Evolutionary conservation across 495 filamentous ascomycete species (phyloP).

Genomic region (Sordaria brevicollis): DNA sequence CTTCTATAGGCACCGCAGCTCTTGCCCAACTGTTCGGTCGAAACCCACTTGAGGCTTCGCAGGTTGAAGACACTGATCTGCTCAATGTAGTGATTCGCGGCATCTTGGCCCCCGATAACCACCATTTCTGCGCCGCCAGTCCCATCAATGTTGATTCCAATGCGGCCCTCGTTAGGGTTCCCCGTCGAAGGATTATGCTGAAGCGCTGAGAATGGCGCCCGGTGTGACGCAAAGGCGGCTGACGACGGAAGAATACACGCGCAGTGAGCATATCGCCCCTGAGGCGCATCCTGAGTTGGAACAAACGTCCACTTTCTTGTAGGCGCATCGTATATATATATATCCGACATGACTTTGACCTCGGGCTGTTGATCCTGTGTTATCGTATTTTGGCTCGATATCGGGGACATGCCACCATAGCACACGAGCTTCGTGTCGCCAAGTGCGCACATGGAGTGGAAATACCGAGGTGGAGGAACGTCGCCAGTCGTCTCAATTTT

Average conservation of each 20-base stretch:
- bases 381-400: slow-evolving; percentile 38
- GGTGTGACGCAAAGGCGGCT: slow-evolving; percentile 72
- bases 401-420: slow-evolving; percentile 96
- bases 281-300: slow-evolving; percentile 67
- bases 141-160: slow-evolving; percentile 82
- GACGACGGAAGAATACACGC: slow-evolving; percentile 86
- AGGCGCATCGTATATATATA: slow-evolving; percentile 89
- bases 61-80: slow-evolving; percentile 97
- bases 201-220: slow-evolving; percentile 72
- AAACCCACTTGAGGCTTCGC: slow-evolving; percentile 91
- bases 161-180: slow-evolving; percentile 71
- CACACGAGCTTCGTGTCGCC: slow-evolving; percentile 95
- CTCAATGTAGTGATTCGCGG: slow-evolving; percentile 96
- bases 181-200: slow-evolving; percentile 75
- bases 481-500: slow-evolving; percentile 78
- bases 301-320: slow-evolving; percentile 79
- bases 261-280: slow-evolving; percentile 94
- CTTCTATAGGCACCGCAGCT: slow-evolving; percentile 94
- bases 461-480: slow-evolving; percentile 83
- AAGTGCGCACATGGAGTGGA: slow-evolving; percentile 86
- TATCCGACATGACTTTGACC: slow-evolving; percentile 94
- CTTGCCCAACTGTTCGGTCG: slow-evolving; percentile 70
- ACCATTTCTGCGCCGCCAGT: slow-evolving; percentile 94
- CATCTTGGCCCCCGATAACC: slow-evolving; percentile 91
- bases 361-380: slow-evolving; percentile 68